These are phyloP conservation scores for Clitocybe nebularis DNA, from an alignment of 1,284 basidiomycete species.

Conservation along the genomic window DNA sequence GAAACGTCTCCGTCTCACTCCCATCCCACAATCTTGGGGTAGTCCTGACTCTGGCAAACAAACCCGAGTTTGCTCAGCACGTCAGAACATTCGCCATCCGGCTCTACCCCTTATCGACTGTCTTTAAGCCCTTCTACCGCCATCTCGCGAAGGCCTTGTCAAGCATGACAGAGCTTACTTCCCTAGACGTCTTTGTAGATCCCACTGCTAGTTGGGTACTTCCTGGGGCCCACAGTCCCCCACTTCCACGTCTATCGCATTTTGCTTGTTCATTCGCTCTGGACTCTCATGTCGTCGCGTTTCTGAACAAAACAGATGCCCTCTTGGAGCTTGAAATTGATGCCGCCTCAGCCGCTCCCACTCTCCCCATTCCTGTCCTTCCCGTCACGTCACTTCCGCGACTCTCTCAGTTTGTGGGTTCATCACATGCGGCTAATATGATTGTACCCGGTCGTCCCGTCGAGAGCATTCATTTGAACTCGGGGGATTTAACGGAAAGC, in stretches of 20 bases:
- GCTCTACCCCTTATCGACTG: conserved; percentile 35
- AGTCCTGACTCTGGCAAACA: conserved; percentile 50
- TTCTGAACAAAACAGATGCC: conserved; percentile 49
- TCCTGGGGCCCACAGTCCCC: conserved; percentile 23
- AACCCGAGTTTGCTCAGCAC: conserved; percentile 47
- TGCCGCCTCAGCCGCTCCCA: conserved; percentile 24
- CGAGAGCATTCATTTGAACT: conserved; percentile 53
- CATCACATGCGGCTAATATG: conserved; percentile 45
- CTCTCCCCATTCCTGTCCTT: conserved; percentile 24
- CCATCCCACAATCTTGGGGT: conserved; percentile 41
- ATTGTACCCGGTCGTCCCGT: conserved; percentile 64
- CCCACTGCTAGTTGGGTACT: conserved; percentile 51
- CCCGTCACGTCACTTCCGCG: conserved; percentile 40
- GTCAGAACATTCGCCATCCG: conserved; percentile 60
- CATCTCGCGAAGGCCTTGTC: conserved; percentile 48
- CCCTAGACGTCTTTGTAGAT: conserved; percentile 55
- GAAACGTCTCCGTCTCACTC: conserved; percentile 44
- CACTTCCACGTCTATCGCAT: conserved; percentile 45
- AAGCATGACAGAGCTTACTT: conserved; percentile 53
- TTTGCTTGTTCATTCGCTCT: conserved; percentile 58
- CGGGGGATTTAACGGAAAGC: conserved; percentile 50
- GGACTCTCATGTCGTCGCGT: conserved; percentile 50
- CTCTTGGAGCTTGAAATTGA: conserved; percentile 55
- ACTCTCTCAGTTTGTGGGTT: conserved; percentile 58
- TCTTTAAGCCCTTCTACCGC: conserved; percentile 44